Conservation (phyloP, 495 filamentous ascomycete genomes). For the Penicillium odoratum region DNA sequence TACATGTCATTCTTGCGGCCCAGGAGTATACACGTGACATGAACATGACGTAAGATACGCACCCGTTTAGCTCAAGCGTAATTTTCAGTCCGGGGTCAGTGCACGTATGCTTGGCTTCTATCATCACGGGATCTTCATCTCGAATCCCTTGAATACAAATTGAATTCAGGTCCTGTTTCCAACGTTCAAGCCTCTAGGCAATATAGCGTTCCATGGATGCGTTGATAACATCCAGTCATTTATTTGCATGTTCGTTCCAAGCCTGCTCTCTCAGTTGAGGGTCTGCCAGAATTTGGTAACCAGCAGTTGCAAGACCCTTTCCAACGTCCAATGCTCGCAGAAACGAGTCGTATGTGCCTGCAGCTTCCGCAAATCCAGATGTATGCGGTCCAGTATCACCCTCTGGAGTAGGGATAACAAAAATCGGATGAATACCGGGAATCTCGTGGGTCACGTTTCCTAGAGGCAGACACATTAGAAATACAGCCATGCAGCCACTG, state of each 20-base stretch:
- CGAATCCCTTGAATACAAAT: neutral
- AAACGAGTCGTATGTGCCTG: neutral
- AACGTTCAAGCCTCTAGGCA: neutral
- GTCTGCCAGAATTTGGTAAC: neutral
- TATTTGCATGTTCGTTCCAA: neutral
- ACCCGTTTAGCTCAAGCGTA: neutral
- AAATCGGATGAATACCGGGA: slow-evolving; percentile 54
- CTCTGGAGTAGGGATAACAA: slow-evolving; percentile 44
- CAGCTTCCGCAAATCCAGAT: neutral
- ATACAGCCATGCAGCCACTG: neutral
- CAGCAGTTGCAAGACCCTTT: slow-evolving; percentile 1
- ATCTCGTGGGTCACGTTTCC: slow-evolving; percentile 57
- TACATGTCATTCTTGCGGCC: neutral
- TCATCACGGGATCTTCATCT: neutral
- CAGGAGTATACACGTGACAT: neutral
- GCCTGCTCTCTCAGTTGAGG: neutral
- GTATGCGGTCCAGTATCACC: slow-evolving; percentile 40
- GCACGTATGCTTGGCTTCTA: neutral
- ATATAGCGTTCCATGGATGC: too few species aligned
- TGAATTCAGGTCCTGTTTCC: neutral
- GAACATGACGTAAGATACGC: neutral
- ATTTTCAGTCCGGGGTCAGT: neutral
- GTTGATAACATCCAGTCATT: neutral
- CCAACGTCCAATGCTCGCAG: neutral
- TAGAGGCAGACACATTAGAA: neutral